Evolutionary conservation across 495 filamentous ascomycete genomes (phyloP).

Genomic region (Penicillium psychrofluorescens): DNA sequence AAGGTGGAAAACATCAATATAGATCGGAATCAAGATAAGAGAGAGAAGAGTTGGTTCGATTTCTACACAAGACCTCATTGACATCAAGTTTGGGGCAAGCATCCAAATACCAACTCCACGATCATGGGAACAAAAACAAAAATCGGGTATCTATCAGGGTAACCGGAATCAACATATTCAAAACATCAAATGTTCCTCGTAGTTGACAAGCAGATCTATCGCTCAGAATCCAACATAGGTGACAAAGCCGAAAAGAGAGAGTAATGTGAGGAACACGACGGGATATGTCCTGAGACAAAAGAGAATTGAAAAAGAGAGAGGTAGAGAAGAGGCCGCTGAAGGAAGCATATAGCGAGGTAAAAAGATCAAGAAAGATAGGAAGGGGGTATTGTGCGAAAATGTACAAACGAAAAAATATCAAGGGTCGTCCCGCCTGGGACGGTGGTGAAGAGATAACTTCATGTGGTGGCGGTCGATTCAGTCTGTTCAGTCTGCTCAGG

Average conservation of each 20-base stretch:
- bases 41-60: too few species aligned
- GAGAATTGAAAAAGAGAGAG: constrained; percentile 2
- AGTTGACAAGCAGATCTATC: too few species aligned
- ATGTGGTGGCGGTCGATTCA: constrained; percentile 2
- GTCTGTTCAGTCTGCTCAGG: constrained; percentile 1
- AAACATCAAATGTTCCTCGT: not conserved
- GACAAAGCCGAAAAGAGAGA: not conserved
- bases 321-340: constrained; percentile 2
- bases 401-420: constrained; percentile 1
- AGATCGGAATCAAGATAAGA: too few species aligned
- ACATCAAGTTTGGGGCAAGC: not conserved
- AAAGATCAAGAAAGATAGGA: constrained; percentile 5
- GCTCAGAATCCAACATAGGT: not conserved
- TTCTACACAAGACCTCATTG: too few species aligned
- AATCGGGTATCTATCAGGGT: constrained; percentile 22
- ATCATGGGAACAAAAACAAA: not conserved
- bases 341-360: constrained; percentile 1
- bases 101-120: not conserved
- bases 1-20: not conserved
- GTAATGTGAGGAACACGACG: constrained; percentile 4
- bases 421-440: too few species aligned
- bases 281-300: not conserved
- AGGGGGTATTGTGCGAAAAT: constrained; percentile 18
- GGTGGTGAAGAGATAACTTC: not conserved
- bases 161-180: constrained; percentile 2